Base-by-base conservation (phyloP, 75 land plant genomes). In the Cupressus sempervirens region DNA sequence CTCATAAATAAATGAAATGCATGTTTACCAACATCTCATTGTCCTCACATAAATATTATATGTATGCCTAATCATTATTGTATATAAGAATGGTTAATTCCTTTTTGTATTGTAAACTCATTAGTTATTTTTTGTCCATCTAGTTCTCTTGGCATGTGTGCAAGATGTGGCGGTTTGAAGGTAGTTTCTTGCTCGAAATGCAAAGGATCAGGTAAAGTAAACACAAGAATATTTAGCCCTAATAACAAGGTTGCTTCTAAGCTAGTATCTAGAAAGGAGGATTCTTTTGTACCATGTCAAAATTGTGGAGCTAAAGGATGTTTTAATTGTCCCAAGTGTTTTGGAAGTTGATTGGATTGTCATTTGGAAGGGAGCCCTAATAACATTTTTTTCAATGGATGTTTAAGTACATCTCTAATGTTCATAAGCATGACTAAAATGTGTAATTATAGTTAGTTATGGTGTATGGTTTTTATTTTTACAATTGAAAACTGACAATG, bases 101-200 rank as follows among this genome's bases (percentile, higher is more conserved):
- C 3, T 45, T 79, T 79, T 43, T 18, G 30, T 10, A 9, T 26
- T 41, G 20, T 14, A 45, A 41, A 79, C 81, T 79, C 7, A 79
- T 23, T 3, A 13, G 10, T 10, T 79, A 26, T 41, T 79, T 20
- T 23, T 23, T 79, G 48, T 45, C 15, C 23, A 43, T 43, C 29
- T 10, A 79, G 81, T 0, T 79, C 81, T 41, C 40, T 79, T 10
- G 81, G 81, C 81, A 0, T 79, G n/a, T 79, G 81, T 40, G 50
- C 43, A 79, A 79, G 48, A 79, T 79, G 81, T 79, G 81, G 81
- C n/a, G 81, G 81, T 79, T 79, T 79, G 81, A 79, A 79, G 30
- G 81, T 43, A 79, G 81, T 79, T 79, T 43, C 81, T 79, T 79
- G 81, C 11, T 79, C 30, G 48, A 79, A 79, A 45, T 79, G 81